These are phyloP conservation scores for Murraya koenigii DNA, from an alignment of 345 rosid species.

Conservation along the genomic window DNA sequence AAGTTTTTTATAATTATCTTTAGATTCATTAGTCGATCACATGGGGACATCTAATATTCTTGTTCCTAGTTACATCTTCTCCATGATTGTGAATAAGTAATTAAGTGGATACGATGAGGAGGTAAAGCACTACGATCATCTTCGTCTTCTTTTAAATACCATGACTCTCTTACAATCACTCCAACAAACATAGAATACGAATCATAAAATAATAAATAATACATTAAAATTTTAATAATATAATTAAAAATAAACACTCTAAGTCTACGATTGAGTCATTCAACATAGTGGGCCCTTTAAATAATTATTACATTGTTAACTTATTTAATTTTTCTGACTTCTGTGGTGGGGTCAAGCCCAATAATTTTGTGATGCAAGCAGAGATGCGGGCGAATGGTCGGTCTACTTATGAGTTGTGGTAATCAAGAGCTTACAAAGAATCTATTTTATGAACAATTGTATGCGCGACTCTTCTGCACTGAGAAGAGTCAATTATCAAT, in stretches of 20 bases:
- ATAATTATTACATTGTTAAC: not conserved
- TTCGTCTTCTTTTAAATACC: not conserved
- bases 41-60: not conserved
- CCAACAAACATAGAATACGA: too few relatives aligned
- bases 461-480: not conserved
- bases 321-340: not conserved
- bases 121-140: too few relatives aligned
- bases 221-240: too few relatives aligned
- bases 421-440: too few relatives aligned
- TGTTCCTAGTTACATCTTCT: not conserved
- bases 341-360: not conserved
- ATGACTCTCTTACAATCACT: too few relatives aligned
- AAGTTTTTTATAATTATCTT: not conserved
- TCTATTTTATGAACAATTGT: too few relatives aligned
- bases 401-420: too few relatives aligned
- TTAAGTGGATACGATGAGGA: not conserved
- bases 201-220: too few relatives aligned
- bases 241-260: too few relatives aligned
- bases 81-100: not conserved
- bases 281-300: too few relatives aligned
- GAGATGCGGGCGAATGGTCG: slow-evolving; percentile 11
- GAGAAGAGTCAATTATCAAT: not conserved
- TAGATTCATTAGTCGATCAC: not conserved
- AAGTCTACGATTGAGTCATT: too few relatives aligned
- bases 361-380: not conserved